Percentiles rank a stretch among this genome's conserved stretches.
phyloP scores from a whole-genome alignment of 176 grass and related monocot genomes.

The Pharus latifolius region DNA sequence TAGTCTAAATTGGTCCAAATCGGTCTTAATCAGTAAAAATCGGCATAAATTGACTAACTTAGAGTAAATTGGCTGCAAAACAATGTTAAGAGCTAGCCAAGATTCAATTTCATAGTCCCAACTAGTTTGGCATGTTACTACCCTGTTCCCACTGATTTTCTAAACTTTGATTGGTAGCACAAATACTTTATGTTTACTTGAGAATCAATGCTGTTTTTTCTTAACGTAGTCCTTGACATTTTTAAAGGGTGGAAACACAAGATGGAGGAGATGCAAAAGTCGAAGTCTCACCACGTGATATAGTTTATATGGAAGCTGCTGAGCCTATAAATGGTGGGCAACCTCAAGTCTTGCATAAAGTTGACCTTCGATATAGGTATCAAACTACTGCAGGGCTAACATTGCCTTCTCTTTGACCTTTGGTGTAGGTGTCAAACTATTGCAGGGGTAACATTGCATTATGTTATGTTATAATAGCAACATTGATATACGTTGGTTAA shows the following conservation, averaged over 20 bases:
- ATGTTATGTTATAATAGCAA: no score
- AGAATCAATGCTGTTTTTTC: not conserved
- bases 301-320: constrained; percentile 60
- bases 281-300: constrained; percentile 69
- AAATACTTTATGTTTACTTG: not conserved
- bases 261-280: constrained; percentile 84
- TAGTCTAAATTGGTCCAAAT: no score
- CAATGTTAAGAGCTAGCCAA: no score
- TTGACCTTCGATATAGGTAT: constrained; percentile 87
- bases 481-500: no score
- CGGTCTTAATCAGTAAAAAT: no score
- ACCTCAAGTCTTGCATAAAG: constrained; percentile 62
- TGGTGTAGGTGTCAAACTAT: constrained; percentile 51
- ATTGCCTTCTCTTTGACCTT: constrained; percentile 28
- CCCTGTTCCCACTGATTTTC: no score
- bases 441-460: not conserved
- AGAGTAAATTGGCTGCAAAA: no score
- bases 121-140: no score
- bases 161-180: no score
- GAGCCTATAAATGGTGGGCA: constrained; percentile 53
- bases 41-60: no score
- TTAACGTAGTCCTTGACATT: not conserved
- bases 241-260: constrained; percentile 74
- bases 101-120: no score
- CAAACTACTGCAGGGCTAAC: not conserved